These are phyloP conservation scores for Quercus robur DNA, from an alignment of 306 rosid genomes.

Conservation along the genomic window DNA sequence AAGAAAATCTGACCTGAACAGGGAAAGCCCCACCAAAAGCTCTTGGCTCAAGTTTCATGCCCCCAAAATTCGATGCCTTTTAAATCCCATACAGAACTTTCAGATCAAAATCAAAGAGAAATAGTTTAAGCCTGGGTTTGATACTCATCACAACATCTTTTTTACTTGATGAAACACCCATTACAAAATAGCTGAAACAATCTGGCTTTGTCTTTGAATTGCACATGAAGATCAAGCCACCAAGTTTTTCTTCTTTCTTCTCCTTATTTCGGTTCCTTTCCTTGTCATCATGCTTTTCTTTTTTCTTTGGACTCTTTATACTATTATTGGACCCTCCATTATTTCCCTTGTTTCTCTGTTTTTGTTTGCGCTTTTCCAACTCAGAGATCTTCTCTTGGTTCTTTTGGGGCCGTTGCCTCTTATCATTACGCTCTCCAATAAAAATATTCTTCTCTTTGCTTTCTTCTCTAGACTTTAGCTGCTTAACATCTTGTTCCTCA, in stretches of 20 bases:
- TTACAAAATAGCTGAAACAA: conserved; percentile 65
- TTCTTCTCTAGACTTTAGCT: conserved; percentile 22
- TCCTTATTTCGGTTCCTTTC: conserved; percentile 26
- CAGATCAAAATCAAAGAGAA: conserved; percentile 87
- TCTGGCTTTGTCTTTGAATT: conserved; percentile 86
- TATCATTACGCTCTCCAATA: conserved; percentile 22
- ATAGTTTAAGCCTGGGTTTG: conserved; percentile 74
- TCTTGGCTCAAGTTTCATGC: conserved; percentile 77
- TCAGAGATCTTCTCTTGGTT: conserved; percentile 19
- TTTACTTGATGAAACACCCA: conserved; percentile 73
- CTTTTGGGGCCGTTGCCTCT: conserved; percentile 27
- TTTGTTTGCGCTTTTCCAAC: conserved; percentile 25
- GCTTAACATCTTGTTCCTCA: conserved; percentile 16
- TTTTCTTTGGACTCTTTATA: conserved; percentile 23
- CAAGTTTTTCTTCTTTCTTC: conserved; percentile 56
- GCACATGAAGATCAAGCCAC: conserved; percentile 96
- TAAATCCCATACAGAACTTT: conserved; percentile 81
- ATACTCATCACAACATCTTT: conserved; percentile 56
- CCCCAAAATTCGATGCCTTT: conserved; percentile 75
- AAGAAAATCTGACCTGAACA: conserved; percentile 62
- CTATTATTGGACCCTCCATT: conserved; percentile 26
- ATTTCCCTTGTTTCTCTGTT: conserved; percentile 26
- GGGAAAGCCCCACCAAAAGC: conserved; percentile 93
- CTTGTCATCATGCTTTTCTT: conserved; percentile 17
- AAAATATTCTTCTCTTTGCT: conserved; percentile 21